These are phyloP conservation scores for Wickerhamia fluorescens DNA, from an alignment of 805 yeast genomes.

Conservation along the genomic window DNA sequence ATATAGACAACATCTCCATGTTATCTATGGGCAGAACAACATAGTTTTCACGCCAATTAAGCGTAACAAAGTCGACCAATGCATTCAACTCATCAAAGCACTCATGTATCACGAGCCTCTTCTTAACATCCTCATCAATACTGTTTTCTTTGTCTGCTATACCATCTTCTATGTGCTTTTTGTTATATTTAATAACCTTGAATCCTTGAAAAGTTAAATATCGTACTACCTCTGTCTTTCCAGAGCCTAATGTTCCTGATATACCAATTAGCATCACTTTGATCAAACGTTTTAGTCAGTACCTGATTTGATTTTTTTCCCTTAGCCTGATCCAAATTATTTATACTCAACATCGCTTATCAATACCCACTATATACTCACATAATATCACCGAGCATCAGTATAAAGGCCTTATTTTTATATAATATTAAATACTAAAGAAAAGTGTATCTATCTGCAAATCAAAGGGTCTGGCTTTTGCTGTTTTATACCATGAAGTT, in stretches of 20 bases:
- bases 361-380: no score
- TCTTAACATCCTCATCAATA: not conserved
- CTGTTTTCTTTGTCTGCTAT: not conserved
- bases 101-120: slow-evolving; percentile 6
- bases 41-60: slow-evolving; percentile 54
- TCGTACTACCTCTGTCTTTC: slow-evolving; percentile 56
- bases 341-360: no score
- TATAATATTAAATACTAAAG: no score
- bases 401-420: no score
- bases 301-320: no score
- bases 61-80: slow-evolving; percentile 55
- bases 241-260: slow-evolving; percentile 63
- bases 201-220: slow-evolving; percentile 54
- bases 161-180: no score
- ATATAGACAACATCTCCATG: slow-evolving; percentile 34
- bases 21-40: slow-evolving; percentile 50
- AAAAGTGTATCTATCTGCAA: no score
- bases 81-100: slow-evolving; percentile 35
- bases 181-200: slow-evolving; percentile 15
- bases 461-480: no score
- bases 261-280: slow-evolving; percentile 79
- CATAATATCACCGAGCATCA: no score
- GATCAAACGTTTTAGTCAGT: no score
- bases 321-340: no score
- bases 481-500: no score